Conservation (phyloP, 2,329 filamentous ascomycete species). For the Talaromyces amestolkiae region DNA sequence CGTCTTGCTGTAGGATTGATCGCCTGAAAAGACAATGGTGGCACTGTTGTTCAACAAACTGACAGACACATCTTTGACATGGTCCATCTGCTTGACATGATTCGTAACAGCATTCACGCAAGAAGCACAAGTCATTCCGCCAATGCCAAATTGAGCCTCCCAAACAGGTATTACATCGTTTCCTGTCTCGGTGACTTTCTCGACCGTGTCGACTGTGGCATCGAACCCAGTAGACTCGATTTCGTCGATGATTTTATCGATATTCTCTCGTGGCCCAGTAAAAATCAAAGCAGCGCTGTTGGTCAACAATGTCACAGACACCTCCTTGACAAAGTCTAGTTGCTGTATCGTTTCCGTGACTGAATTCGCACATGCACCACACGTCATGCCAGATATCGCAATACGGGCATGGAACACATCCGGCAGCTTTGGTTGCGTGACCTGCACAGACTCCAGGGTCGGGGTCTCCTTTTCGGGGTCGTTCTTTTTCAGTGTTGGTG, state of each 20-base stretch:
- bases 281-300: conserved; percentile 63
- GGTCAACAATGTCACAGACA: conserved; percentile 60
- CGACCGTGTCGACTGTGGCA: conserved; percentile 19
- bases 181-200: not conserved
- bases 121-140: conserved; percentile 71
- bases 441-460: conserved; percentile 13
- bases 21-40: conserved; percentile 55
- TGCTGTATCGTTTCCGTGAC: conserved; percentile 58
- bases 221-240: conserved; percentile 25
- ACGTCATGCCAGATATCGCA: conserved; percentile 67
- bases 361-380: conserved; percentile 61
- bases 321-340: conserved; percentile 54
- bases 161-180: conserved; percentile 18
- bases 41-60: conserved; percentile 68
- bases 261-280: conserved; percentile 41
- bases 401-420: conserved; percentile 27
- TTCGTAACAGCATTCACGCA: conserved; percentile 64
- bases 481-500: not conserved
- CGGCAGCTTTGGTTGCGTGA: conserved; percentile 13
- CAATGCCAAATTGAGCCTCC: conserved; percentile 50
- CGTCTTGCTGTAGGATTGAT: conserved; percentile 45
- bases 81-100: conserved; percentile 57
- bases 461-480: not conserved
- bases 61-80: conserved; percentile 58
- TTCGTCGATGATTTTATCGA: conserved; percentile 43